phyloP scores from a whole-genome alignment of 2,329 filamentous ascomycete species.

The Cladosporium phlei region DNA sequence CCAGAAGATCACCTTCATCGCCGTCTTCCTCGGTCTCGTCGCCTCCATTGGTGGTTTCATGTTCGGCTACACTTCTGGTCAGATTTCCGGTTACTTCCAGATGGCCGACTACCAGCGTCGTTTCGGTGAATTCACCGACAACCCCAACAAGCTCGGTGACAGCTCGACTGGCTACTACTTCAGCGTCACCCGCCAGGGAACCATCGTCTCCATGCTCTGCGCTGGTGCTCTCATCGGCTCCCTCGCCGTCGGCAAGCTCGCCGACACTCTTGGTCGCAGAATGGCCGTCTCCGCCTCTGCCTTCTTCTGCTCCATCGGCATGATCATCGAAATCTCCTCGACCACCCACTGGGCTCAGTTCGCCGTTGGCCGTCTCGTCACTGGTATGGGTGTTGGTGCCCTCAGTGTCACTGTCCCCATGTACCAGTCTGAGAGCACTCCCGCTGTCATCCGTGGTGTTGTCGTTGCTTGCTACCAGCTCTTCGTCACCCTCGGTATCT shows the following conservation, averaged over 20 bases:
- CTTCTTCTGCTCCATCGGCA: conserved; percentile 39
- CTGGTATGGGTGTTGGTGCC: conserved; percentile 41
- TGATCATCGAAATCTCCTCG: conserved; percentile 41
- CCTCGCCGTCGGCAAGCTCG: conserved; percentile 42
- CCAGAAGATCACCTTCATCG: conserved; percentile 32
- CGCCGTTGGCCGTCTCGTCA: conserved; percentile 45
- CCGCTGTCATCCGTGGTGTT: conserved; percentile 58
- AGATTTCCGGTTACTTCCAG: conserved; percentile 48
- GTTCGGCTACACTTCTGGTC: conserved; percentile 61
- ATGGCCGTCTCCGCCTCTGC: conserved; percentile 47
- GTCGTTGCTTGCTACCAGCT: conserved; percentile 51
- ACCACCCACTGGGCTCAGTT: conserved; percentile 40
- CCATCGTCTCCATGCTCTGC: conserved; percentile 42
- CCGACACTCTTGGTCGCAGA: conserved; percentile 49
- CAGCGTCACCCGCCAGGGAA: conserved; percentile 32
- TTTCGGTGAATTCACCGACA: conserved; percentile 44
- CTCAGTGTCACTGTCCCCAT: conserved; percentile 58
- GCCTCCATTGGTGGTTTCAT: conserved; percentile 54
- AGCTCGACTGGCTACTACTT: conserved; percentile 36
- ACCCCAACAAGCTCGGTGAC: conserved; percentile 18
- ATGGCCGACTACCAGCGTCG: conserved; percentile 51
- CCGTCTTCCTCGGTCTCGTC: conserved; percentile 51
- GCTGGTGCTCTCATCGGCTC: conserved; percentile 41
- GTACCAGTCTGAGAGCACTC: conserved; percentile 62
- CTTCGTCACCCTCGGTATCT: conserved; percentile 43